Evolutionary conservation across 2,329 filamentous ascomycete species (phyloP).

Genomic region (Penicillium sp.): DNA sequence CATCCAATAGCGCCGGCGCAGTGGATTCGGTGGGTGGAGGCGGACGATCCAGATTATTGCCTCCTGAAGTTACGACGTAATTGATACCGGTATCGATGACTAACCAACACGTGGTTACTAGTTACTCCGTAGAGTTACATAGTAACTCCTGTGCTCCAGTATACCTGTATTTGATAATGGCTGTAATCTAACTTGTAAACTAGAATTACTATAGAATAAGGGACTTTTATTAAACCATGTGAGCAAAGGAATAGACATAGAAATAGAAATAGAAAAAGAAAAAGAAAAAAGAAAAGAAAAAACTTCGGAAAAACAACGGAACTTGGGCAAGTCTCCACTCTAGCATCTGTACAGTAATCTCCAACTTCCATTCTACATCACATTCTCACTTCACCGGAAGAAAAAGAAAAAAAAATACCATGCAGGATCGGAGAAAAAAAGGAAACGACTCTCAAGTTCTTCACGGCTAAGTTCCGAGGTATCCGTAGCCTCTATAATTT

Average conservation of each 20-base stretch:
- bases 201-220: no score
- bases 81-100: neutral
- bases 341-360: neutral
- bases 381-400: neutral
- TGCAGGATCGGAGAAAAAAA: neutral
- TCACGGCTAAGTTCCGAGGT: constrained; percentile 1
- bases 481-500: neutral
- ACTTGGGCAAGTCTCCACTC: neutral
- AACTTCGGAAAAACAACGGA: neutral
- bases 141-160: no score
- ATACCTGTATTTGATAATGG: no score
- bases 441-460: neutral
- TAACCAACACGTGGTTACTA: neutral
- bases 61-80: constrained; percentile 13
- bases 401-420: neutral
- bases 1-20: constrained; percentile 7
- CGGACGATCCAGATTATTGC: constrained; percentile 8
- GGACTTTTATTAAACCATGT: no score
- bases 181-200: no score
- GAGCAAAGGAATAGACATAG: no score
- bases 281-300: neutral
- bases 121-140: no score
- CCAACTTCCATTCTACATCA: neutral
- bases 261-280: no score
- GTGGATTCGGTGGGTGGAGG: constrained; percentile 4